Base-by-base conservation (phyloP, 208 protist genomes). In the Trypanosoma lewisi region DNA sequence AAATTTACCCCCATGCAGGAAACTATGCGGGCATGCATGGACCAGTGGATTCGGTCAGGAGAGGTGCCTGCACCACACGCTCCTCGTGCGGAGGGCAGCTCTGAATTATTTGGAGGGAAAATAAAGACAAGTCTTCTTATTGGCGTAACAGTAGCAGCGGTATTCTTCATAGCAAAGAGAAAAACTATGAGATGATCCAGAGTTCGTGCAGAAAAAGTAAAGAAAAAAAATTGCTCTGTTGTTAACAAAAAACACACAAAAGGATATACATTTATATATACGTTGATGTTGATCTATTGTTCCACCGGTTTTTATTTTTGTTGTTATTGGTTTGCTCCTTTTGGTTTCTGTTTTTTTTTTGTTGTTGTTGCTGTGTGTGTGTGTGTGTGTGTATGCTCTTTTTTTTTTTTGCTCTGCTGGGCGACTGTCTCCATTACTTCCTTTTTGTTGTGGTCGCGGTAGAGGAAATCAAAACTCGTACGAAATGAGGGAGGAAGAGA, bases 1-100 rank as follows among this genome's bases (percentile, higher is more conserved):
- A 51, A 55, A 31, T 90, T 96, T 59, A 96, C 82, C 2, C 80
- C 85, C 0, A 87, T 96, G 50, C 56, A 83, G 31, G 76, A 86
- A 17, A 96, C 90, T 14, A 70, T 96, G 23, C 36, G 45, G 2
- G 90, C 75, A 14, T 87, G 82, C 48, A 71, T 96, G 45, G 72
- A 83, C 0, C 85, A 92, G 52, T 66, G 92, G 70, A 86, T 88
- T 49, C 63, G 70, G 0, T 71, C 78, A 4, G 78, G 78, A 2
- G 77, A 86, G 58, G 62, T 83, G 12, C 76, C 63, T 0, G 45
- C 66, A 19, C 68, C 42, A 36, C 66, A 60, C 25, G 61, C 25
- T 53, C 52, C 19, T 2, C 52, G 33, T 12, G 17, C 52, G 27
- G 17, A 23, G 28, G n/a, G 12, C 28, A 52, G 16, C 21, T 12